phyloP scores from a whole-genome alignment of 805 yeast genomes.

The Suhomyces pyralidae region DNA sequence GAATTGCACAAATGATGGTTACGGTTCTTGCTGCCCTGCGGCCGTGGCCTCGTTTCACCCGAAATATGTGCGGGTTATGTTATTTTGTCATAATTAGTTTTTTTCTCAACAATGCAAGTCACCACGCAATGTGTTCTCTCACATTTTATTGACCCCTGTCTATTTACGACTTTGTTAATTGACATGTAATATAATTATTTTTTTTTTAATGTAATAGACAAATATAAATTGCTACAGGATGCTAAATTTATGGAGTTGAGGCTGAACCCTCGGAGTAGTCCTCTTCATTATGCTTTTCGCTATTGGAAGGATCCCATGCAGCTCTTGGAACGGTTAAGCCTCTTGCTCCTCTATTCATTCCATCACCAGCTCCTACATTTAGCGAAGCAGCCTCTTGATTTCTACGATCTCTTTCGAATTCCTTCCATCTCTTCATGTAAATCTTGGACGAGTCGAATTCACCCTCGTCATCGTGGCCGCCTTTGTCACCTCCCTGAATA shows the following conservation, averaged over 20 bases:
- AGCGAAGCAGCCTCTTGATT: constrained; percentile 19
- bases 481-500: constrained; percentile 65
- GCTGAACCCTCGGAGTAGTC: constrained; percentile 24
- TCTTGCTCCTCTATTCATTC: neutral
- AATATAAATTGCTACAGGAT: neutral
- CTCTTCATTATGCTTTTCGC: constrained; percentile 21
- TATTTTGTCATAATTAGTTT: neutral
- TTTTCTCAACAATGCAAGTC: neutral
- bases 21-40: neutral
- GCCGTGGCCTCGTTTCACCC: neutral
- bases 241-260: constrained; percentile 6
- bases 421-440: constrained; percentile 92
- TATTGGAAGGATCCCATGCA: constrained; percentile 44
- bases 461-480: constrained; percentile 73
- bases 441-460: constrained; percentile 89
- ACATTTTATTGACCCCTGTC: neutral
- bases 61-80: neutral
- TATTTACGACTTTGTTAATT: neutral
- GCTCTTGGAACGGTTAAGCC: constrained; percentile 37
- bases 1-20: neutral
- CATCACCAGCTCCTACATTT: neutral
- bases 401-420: constrained; percentile 72
- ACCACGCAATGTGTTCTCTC: neutral
- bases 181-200: neutral
- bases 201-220: neutral